phyloP scores from a whole-genome alignment of 164 flowering plant genomes.

The Macadamia integrifolia region DNA sequence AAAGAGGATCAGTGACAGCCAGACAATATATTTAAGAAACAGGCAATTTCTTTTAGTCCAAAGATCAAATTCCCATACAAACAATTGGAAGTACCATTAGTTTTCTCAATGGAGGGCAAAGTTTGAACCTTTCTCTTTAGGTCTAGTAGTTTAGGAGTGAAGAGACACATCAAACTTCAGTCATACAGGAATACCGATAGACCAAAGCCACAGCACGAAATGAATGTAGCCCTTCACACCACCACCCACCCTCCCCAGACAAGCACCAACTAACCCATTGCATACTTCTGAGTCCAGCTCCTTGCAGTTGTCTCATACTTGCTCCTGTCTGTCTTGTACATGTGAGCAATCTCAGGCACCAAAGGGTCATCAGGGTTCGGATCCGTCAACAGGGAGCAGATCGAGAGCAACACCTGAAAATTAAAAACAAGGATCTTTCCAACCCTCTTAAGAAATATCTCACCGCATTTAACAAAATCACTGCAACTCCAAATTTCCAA shows the following conservation, averaged over 20 bases:
- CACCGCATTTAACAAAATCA: too few species aligned
- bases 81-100: constrained; percentile 10
- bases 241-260: background rate
- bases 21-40: background rate
- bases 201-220: constrained; percentile 13
- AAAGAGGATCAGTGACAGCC: constrained; percentile 1
- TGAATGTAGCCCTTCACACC: constrained; percentile 20
- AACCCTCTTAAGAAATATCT: background rate
- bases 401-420: constrained; percentile 30
- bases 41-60: background rate
- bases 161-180: constrained; percentile 11
- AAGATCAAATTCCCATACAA: constrained; percentile 19
- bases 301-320: constrained; percentile 39
- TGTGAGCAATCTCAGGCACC: constrained; percentile 34
- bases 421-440: constrained; percentile 3
- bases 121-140: constrained; percentile 10
- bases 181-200: constrained; percentile 19
- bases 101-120: constrained; percentile 10
- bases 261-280: constrained; percentile 44
- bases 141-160: too few species aligned
- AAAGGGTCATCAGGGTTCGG: constrained; percentile 32
- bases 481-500: too few species aligned
- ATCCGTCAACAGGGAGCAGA: constrained; percentile 27
- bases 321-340: constrained; percentile 31
- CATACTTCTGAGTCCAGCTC: constrained; percentile 56